These are phyloP conservation scores for Kluyveromyces marxianus DNA, from an alignment of 1,139 yeast species.

Conservation along the genomic window DNA sequence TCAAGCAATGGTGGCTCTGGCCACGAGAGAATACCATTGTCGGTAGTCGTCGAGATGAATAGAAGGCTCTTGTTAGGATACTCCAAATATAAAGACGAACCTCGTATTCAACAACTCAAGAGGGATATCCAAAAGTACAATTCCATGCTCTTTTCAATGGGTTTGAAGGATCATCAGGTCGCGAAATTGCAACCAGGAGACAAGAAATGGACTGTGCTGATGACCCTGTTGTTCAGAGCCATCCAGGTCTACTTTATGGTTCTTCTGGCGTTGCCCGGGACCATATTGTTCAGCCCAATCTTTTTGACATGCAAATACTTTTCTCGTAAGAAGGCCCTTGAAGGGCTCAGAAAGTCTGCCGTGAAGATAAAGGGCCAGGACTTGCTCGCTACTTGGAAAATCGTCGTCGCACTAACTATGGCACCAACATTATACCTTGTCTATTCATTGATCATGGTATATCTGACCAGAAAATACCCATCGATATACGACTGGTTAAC, in stretches of 20 bases:
- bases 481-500: slow-evolving; percentile 35
- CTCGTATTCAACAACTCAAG: slow-evolving; percentile 46
- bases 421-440: slow-evolving; percentile 63
- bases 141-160: slow-evolving; percentile 43
- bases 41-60: slow-evolving; percentile 65
- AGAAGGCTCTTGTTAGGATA: slow-evolving; percentile 62
- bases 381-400: slow-evolving; percentile 73
- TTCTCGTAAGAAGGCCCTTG: slow-evolving; percentile 49
- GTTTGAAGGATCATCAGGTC: slow-evolving; percentile 66
- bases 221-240: slow-evolving; percentile 30
- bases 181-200: slow-evolving; percentile 40
- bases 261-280: slow-evolving; percentile 56
- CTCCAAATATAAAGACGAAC: slow-evolving; percentile 50
- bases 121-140: slow-evolving; percentile 49
- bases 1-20: background rate
- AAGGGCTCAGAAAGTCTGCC: slow-evolving; percentile 56
- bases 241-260: slow-evolving; percentile 27
- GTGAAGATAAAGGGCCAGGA: slow-evolving; percentile 69
- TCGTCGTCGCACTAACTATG: slow-evolving; percentile 55
- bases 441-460: slow-evolving; percentile 52
- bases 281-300: slow-evolving; percentile 59
- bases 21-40: slow-evolving; percentile 41
- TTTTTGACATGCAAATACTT: slow-evolving; percentile 49
- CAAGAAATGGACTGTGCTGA: slow-evolving; percentile 23
- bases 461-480: slow-evolving; percentile 30